Evolutionary conservation across 2,329 filamentous ascomycete species (phyloP), one percentile per base, ranked within the genome.

Genomic region (Cercospora zeae-maydis): DNA sequence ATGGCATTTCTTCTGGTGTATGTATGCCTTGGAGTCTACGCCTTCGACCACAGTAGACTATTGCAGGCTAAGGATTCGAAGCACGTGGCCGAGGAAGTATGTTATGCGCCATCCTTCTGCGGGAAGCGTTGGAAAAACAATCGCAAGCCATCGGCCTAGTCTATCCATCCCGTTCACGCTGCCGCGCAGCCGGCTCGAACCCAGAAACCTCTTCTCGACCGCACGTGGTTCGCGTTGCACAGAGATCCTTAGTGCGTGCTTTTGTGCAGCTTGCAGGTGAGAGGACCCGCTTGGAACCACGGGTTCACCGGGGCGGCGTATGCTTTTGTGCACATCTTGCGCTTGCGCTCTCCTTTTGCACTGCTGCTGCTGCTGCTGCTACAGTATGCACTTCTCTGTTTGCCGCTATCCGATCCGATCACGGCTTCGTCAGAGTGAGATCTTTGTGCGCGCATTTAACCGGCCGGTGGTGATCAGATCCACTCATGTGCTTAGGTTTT

Each of bases 211-310:
- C 45, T 53, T 58, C 47, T 51, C 39, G 27, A 63, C 54, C 54
- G 47, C 54, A 62, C 60, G 60, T 62, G 60, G 53, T 31, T 53
- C 45, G 37, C 45, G 54, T 36, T 16, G 39, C 47, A 62, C 57
- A 27, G 24, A 27, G 24, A 27, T 27, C n/a, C 19, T 34, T 58
- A 42, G 45, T 58, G 60, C 60, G 52, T 30, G 42, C 42, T 21
- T 19, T 49, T 49, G 19, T 45, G 31, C 57, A 56, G 30, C 24
- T 51, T 45, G 31, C 57, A 56, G 30, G 34, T 51, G 37, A 42
- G 36, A 56, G 39, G 52, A 37, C 51, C 61, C 33, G 55, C 61
- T 59, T 55, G 54, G 56, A 34, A 42, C 61, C 55, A 49, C 36
- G 3, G 49, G 16, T 63, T 54, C 42, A 45, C 45, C 3, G 6